Percentiles rank a stretch among this genome's conserved stretches.
phyloP scores from a whole-genome alignment of 306 rosid species.

The Vachellia pachyceras region DNA sequence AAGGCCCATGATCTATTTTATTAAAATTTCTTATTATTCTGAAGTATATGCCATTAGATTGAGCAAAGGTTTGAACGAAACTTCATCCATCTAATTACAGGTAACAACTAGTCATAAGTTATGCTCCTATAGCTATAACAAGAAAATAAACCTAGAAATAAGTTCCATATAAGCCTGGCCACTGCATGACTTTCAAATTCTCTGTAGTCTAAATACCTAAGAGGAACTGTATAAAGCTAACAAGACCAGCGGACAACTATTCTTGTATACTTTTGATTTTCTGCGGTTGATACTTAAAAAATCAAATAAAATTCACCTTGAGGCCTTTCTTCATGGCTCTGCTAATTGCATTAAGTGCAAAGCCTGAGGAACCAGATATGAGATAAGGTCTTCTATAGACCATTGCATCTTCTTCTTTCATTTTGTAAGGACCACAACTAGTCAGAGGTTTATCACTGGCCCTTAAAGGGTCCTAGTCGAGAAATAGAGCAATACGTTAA shows the following conservation, averaged over 20 bases:
- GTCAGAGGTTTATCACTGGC: slow-evolving; percentile 90
- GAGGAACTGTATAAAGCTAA: neutral
- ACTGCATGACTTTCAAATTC: neutral
- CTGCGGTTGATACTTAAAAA: neutral
- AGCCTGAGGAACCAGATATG: slow-evolving; percentile 88
- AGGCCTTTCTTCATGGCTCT: slow-evolving; percentile 81
- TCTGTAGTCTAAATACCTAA: neutral
- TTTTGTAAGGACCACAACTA: slow-evolving; percentile 85
- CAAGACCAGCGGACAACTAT: neutral
- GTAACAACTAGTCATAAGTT: neutral
- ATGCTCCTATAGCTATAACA: neutral
- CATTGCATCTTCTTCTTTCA: slow-evolving; percentile 96
- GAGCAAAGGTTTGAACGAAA: neutral
- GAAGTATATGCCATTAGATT: neutral
- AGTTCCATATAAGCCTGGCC: neutral
- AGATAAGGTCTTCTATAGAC: slow-evolving; percentile 94
- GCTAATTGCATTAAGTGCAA: no score
- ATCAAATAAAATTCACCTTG: slow-evolving; percentile 63
- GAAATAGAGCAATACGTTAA: slow-evolving; percentile 20
- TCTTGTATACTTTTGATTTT: neutral
- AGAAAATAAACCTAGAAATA: neutral
- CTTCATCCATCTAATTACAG: neutral
- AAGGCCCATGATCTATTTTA: no score
- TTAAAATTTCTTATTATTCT: neutral
- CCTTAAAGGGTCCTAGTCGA: slow-evolving; percentile 81